phyloP scores from a whole-genome alignment of 352 stramenopile species.

The Pythium monospermum region DNA sequence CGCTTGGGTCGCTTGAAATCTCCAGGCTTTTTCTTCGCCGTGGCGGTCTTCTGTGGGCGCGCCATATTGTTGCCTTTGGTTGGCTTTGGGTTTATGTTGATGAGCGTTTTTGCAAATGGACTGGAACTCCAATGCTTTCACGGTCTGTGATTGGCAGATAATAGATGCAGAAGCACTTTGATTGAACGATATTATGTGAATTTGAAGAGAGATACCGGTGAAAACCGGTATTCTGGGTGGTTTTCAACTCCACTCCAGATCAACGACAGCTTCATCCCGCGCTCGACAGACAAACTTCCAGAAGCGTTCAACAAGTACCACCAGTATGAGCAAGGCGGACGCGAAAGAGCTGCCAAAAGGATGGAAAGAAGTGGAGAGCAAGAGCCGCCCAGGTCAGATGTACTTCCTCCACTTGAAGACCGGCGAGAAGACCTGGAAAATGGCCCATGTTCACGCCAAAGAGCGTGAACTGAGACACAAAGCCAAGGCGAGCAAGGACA shows the following conservation, averaged over 20 bases:
- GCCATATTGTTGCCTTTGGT: conserved; percentile 27
- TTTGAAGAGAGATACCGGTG: conserved; percentile 2
- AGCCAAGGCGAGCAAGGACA: conserved; percentile 16
- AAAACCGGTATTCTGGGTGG: conserved; percentile 12
- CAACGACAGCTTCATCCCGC: no score
- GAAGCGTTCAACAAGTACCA: no score
- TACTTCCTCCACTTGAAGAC: conserved; percentile 85
- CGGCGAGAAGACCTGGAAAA: conserved; percentile 86
- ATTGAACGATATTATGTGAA: conserved; percentile 22
- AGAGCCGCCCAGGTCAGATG: conserved; percentile 75
- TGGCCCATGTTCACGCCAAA: conserved; percentile 78
- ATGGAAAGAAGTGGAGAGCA: conserved; percentile 87
- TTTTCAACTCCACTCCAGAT: no score
- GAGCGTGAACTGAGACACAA: conserved; percentile 70
- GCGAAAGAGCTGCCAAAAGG: conserved; percentile 68
- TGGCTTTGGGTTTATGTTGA: not conserved
- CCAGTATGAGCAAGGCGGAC: conserved; percentile 30
- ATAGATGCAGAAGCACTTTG: not conserved
- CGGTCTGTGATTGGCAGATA: conserved; percentile 9
- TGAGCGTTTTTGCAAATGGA: conserved; percentile 13
- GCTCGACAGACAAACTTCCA: no score
- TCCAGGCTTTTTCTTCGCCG: conserved; percentile 79
- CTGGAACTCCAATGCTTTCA: conserved; percentile 21
- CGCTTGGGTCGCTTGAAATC: conserved; percentile 87
- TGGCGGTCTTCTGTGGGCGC: conserved; percentile 36